Percentiles rank a stretch among this genome's conserved stretches.
Conservation (phyloP, 139 green algal species). For the Microglena sp. region DNA sequence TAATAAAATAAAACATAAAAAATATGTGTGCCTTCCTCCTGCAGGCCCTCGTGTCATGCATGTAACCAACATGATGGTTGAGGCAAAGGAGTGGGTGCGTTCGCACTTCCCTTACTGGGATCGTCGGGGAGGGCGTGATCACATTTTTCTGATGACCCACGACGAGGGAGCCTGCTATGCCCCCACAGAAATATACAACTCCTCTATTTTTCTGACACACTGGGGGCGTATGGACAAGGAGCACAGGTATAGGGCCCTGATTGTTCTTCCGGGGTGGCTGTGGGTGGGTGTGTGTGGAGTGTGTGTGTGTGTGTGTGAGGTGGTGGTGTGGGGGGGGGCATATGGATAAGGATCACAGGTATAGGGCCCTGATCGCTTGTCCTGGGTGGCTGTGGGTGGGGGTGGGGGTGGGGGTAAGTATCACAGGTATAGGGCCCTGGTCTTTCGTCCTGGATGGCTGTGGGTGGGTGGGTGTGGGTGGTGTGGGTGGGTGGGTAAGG, state of each 20-base stretch:
- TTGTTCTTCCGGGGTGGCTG: neutral
- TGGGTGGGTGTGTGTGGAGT: neutral
- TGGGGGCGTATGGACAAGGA: constrained; percentile 32
- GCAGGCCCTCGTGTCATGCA: constrained; percentile 38
- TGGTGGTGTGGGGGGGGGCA: neutral
- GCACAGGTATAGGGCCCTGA: constrained; percentile 15
- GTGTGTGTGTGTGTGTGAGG: neutral
- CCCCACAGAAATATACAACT: constrained; percentile 29
- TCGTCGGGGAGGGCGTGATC: constrained; percentile 33
- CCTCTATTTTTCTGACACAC: constrained; percentile 43
- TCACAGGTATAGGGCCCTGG: neutral
- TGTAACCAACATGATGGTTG: constrained; percentile 35
- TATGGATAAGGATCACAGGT: neutral
- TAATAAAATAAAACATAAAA: too few relatives aligned
- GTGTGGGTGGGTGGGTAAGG: constrained; percentile 24
- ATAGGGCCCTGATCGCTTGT: too few relatives aligned
- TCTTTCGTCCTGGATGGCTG: too few relatives aligned
- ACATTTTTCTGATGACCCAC: constrained; percentile 45
- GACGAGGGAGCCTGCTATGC: constrained; percentile 17
- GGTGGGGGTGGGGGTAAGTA: neutral
- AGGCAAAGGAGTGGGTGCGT: constrained; percentile 34
- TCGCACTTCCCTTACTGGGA: constrained; percentile 40
- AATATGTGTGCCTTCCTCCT: neutral
- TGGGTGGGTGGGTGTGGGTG: too few relatives aligned
- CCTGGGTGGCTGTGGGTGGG: neutral